Evolutionary conservation across 495 filamentous ascomycete genomes (phyloP).

Genomic region (Bryoglossum gracile): DNA sequence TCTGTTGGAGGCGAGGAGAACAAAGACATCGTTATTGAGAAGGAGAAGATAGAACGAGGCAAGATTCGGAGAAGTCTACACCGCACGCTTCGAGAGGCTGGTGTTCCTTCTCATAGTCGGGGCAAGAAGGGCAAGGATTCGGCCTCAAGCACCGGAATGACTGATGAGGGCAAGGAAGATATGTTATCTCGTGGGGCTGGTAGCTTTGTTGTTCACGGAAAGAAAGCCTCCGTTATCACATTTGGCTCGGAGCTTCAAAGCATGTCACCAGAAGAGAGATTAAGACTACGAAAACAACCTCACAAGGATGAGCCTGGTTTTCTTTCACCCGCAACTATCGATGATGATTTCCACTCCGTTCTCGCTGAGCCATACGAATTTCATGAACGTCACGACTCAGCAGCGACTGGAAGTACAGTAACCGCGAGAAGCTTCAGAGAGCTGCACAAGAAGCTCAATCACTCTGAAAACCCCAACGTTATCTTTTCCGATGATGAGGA

Average conservation of each 20-base stretch:
- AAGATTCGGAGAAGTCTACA: slow-evolving; percentile 80
- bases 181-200: slow-evolving; percentile 69
- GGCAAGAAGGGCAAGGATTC: slow-evolving; percentile 74
- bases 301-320: slow-evolving; percentile 18
- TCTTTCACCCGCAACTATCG: slow-evolving; percentile 7
- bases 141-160: slow-evolving; percentile 47
- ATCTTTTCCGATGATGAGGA: slow-evolving; percentile 44
- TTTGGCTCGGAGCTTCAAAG: slow-evolving; percentile 87
- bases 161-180: slow-evolving; percentile 63
- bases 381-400: slow-evolving; percentile 41
- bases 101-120: slow-evolving; percentile 55
- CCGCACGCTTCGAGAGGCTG: slow-evolving; percentile 80
- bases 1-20: slow-evolving; percentile 22
- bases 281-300: slow-evolving; percentile 34
- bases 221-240: slow-evolving; percentile 93
- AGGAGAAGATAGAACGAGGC: slow-evolving; percentile 41
- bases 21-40: slow-evolving; percentile 30
- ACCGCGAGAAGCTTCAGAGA: slow-evolving; percentile 49
- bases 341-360: slow-evolving; percentile 34
- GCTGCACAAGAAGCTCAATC: slow-evolving; percentile 33
- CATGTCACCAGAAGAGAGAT: slow-evolving; percentile 70
- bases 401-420: slow-evolving; percentile 47
- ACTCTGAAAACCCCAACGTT: slow-evolving; percentile 29
- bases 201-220: slow-evolving; percentile 93
- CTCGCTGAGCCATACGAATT: slow-evolving; percentile 28